phyloP scores from a whole-genome alignment of 2,329 filamentous ascomycete genomes.

The Ophiostoma novo-ulmi region DNA sequence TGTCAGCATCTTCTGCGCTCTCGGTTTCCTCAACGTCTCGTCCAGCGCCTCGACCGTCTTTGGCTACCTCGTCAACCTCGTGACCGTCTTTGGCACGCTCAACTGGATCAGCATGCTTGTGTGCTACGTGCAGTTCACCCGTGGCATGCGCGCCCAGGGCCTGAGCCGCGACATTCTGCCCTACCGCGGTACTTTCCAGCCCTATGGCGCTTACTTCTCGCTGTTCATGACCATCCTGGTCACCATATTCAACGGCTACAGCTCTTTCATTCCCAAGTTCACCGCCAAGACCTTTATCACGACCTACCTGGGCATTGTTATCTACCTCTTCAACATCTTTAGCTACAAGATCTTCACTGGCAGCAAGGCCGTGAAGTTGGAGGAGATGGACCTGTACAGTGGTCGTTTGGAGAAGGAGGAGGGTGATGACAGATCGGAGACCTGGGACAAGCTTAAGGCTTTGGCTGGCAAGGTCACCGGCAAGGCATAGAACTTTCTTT shows the following conservation, averaged over 20 bases:
- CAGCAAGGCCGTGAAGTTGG: constrained; percentile 15
- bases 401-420: constrained; percentile 12
- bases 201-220: constrained; percentile 31
- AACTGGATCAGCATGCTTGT: constrained; percentile 66
- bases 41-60: constrained; percentile 56
- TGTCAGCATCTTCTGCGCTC: constrained; percentile 54
- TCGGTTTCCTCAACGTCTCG: constrained; percentile 64
- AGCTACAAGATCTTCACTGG: constrained; percentile 14
- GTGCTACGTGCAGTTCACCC: constrained; percentile 61
- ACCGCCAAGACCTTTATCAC: constrained; percentile 9
- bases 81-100: constrained; percentile 36
- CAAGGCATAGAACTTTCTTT: not conserved
- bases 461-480: not conserved
- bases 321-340: constrained; percentile 15
- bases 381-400: constrained; percentile 17
- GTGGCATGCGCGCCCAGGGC: constrained; percentile 51
- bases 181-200: constrained; percentile 58
- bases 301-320: constrained; percentile 15
- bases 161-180: constrained; percentile 55
- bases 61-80: constrained; percentile 61
- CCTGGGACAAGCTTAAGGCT: constrained; percentile 12
- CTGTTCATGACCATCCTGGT: constrained; percentile 14
- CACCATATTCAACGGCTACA: constrained; percentile 16
- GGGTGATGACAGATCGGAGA: constrained; percentile 6
- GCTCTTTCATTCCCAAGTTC: constrained; percentile 15